Evolutionary conservation across 192 early-diverging fungal genomes (phyloP).

Genomic region (Backusella macrospora): DNA sequence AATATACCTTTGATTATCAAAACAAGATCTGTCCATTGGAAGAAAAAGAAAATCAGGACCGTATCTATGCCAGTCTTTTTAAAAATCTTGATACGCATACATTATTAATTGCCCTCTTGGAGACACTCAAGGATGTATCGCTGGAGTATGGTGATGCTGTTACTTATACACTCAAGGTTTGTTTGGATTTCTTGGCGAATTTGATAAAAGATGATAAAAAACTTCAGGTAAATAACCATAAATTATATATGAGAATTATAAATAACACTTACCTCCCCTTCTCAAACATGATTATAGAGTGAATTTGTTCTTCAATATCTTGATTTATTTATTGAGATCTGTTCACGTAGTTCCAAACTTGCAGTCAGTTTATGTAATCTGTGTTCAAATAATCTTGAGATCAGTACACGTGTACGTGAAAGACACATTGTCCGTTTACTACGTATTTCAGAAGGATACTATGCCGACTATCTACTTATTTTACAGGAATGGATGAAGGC

Average conservation of each 20-base stretch:
- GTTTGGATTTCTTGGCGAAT: conserved; percentile 24
- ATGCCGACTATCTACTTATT: conserved; percentile 24
- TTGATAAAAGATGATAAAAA: conserved; percentile 26
- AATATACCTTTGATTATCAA: conserved; percentile 26
- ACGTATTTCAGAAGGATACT: conserved; percentile 8
- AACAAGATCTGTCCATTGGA: conserved; percentile 2
- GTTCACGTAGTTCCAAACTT: conserved; percentile 4
- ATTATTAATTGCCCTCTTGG: conserved; percentile 17
- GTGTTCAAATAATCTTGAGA: conserved; percentile 22
- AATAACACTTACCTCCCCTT: not conserved
- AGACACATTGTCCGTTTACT: conserved; percentile 22
- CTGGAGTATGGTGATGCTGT: conserved; percentile 9
- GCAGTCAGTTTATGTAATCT: conserved; percentile 1
- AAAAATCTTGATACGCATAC: conserved; percentile 24
- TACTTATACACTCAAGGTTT: conserved; percentile 3
- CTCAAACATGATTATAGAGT: not conserved
- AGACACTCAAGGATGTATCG: not conserved
- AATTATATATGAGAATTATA: not conserved
- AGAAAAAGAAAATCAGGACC: conserved; percentile 4
- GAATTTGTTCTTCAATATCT: conserved; percentile 27
- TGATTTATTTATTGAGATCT: conserved; percentile 23
- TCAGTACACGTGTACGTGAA: conserved; percentile 22
- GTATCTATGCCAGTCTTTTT: conserved; percentile 21
- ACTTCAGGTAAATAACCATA: conserved; percentile 21
- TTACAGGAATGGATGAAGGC: conserved; percentile 31